Evolutionary conservation across 1,139 yeast species (phyloP).

Genomic region (Spencermartinsiella ligniputridi): DNA sequence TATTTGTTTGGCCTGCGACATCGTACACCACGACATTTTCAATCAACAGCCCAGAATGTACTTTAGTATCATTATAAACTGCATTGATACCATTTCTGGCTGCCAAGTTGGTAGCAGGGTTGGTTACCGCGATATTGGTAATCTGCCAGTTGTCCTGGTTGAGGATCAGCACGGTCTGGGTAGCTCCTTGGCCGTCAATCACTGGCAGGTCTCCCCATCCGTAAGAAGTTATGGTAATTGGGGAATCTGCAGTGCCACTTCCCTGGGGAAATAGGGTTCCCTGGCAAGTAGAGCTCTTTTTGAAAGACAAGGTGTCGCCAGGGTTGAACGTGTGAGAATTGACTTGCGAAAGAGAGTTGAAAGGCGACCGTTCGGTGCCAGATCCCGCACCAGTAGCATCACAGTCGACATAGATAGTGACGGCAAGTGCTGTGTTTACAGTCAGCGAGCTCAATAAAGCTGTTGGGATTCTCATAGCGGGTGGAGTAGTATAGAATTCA

Average conservation of each 20-base stretch:
- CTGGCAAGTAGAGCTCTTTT: conserved; percentile 2
- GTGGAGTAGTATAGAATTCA: background rate
- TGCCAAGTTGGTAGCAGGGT: conserved; percentile 3
- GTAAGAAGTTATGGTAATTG: conserved; percentile 4
- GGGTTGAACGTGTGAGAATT: background rate
- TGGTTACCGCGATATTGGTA: conserved; percentile 2
- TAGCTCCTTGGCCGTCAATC: conserved; percentile 5
- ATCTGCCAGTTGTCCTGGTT: conserved; percentile 6
- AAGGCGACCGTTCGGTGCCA: conserved; percentile 4
- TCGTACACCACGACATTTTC: conserved; percentile 1
- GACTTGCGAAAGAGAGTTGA: conserved; percentile 1
- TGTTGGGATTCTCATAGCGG: background rate
- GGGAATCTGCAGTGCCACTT: background rate
- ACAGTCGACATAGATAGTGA: conserved; percentile 3
- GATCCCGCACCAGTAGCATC: background rate
- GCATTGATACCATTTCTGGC: conserved; percentile 3
- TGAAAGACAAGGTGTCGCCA: conserved; percentile 4
- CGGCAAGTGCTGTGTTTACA: background rate
- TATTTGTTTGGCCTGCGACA: conserved; percentile 8
- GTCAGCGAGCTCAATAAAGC: background rate
- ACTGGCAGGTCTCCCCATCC: conserved; percentile 5
- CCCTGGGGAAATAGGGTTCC: conserved; percentile 5
- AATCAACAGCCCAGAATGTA: conserved; percentile 2
- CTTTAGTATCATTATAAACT: background rate
- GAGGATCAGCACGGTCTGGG: conserved; percentile 1